Evolutionary conservation across 768 basidiomycete species (phyloP), one percentile per base, ranked within the genome.

Genomic region (Mycena rebaudengoi): DNA sequence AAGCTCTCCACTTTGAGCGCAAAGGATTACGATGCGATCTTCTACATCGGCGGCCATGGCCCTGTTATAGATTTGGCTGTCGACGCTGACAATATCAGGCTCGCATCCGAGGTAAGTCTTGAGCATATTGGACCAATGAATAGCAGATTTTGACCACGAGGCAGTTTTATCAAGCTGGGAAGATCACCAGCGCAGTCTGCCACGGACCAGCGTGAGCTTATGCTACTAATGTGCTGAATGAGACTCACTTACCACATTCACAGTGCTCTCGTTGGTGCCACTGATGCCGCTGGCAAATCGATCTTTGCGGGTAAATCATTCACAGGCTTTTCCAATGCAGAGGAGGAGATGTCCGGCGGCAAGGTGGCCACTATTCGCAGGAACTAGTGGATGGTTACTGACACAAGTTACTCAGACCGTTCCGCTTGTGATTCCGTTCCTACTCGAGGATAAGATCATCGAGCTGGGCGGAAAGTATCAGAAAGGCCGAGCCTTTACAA

Each of bases 51-150:
- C 48, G 91, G 92, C 29, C 90, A 91, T 70, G 91, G 90, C 1
- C 90, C 91, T n/a, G 85, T 90, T 33, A n/a, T n/a, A n/a, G n/a
- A n/a, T 78, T 93, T 43, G 92, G 93, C 74, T 82, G 93, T n/a
- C n/a, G n/a, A n/a, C n/a, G n/a, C n/a, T n/a, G n/a, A n/a, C n/a
- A n/a, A n/a, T n/a, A n/a, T n/a, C n/a, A n/a, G n/a, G n/a, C n/a
- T n/a, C n/a, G n/a, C n/a, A n/a, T n/a, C n/a, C n/a, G n/a, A n/a
- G n/a, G n/a, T n/a, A n/a, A n/a, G n/a, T n/a, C n/a, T n/a, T n/a
- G n/a, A n/a, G n/a, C n/a, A n/a, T n/a, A n/a, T n/a, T n/a, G n/a
- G n/a, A n/a, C n/a, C n/a, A n/a, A n/a, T n/a, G n/a, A n/a, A n/a
- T n/a, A n/a, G n/a, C n/a, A n/a, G n/a, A 41, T 30, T 49, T 23